Base-by-base conservation (phyloP, 2,329 filamentous ascomycete species). In the Pseudogymnoascus sp. region DNA sequence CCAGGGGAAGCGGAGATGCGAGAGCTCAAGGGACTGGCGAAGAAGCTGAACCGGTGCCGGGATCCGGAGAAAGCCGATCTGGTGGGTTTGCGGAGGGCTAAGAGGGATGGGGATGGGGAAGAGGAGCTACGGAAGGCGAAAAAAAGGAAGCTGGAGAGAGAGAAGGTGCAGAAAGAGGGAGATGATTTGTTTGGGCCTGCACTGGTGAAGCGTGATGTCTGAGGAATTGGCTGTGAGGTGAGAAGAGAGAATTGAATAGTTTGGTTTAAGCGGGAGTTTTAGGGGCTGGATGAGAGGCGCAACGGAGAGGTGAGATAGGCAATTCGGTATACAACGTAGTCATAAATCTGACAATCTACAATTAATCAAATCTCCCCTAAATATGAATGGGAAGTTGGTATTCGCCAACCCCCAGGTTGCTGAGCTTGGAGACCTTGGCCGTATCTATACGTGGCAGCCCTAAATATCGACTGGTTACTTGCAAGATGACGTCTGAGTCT, bases 31-130 rank as follows among this genome's bases (percentile, higher is more conserved):
- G 80, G 81, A 0, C 74, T 90, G 10, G 80, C 84, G 13, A 84
- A 81, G 73, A 92, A 90, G 71, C 77, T 92, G n/a, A 84, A 83
- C 63, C 83, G 81, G 67, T 92, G 89, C 67, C 79, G 86, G 62
- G 89, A 93, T 68, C 88, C 89, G 0, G 86, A 90, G 67, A 84
- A 89, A 61, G 84, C 82, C 44, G 87, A 92, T 71, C 74, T 92
- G 3, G 85, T 91, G 15, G 85, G 84, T 57, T 75, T 89, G 13
- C 86, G 89, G 68, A 81, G 81, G 65, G 83, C 84, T 17, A 81
- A 86, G 67, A 84, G 84, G 57, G 82, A 85, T 9, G 66, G 74
- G 15, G 63, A 62, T 31, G 54, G 47, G 39, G 65, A 64, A 7
- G 61, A 40, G 4, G 63, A 64, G 47, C 65, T 69, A 21, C 68